Evolutionary conservation across 768 basidiomycete genomes (phyloP), one percentile per base, ranked within the genome.

Genomic region (Galerina sulciceps): DNA sequence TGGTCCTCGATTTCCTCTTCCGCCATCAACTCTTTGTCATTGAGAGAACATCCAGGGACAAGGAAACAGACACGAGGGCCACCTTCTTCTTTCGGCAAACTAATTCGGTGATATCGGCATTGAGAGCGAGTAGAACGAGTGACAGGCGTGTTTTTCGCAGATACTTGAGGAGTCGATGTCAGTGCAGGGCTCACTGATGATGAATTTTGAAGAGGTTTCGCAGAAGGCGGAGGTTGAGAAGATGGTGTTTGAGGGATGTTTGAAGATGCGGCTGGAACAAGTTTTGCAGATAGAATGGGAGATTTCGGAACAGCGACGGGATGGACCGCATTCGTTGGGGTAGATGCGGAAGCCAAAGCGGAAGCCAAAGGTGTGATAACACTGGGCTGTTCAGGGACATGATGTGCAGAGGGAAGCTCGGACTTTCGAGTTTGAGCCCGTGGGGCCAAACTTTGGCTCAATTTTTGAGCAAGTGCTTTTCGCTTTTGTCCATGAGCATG

Each of bases 61-160:
- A 89, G 77, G 71, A 90, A 90, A 61, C 65, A 79, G n/a, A 86
- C 72, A 6, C 84, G 81, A 34, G 76, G 78, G 4, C 81, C 80
- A 31, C 76, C 75, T 53, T 85, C 84, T 54, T 81, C 80, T 38
- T 73, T 75, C 1, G 86, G 87, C 18, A 90, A 68, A 61, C 85
- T 86, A 65, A 90, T 86, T 58, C 81, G 84, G 66, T 86, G 87
- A 69, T 85, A 90, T 40, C 85, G 84, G 63, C 89, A 90, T 53
- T 89, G 80, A 3, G 89, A 89, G 5, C 89, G 82, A 13, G 88
- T 89, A 2, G 89, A 89, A 5, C 89, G 82, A 14, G 87, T 89
- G 6, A 85, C 80, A 0, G 85, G 86, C 2, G 85, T 79, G 53
- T 42, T 62, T 18, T 66, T 42, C 18, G 59, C 59, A 10, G 67